Percentiles rank a stretch among this genome's conserved stretches.
Evolutionary conservation across 129 eudicot genomes (phyloP).

Genomic region (Cynara cardunculus): DNA sequence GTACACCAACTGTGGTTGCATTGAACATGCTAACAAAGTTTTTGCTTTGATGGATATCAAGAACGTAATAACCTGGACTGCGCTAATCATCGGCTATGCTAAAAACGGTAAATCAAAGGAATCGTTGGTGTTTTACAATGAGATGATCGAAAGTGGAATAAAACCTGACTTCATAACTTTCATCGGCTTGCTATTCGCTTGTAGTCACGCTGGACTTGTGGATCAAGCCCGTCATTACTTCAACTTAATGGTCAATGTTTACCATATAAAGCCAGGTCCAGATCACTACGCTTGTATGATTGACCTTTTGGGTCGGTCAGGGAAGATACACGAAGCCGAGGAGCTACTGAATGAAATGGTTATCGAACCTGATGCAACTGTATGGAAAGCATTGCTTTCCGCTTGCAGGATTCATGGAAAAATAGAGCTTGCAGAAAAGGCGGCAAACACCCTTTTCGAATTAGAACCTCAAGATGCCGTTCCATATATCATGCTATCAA

Average conservation of each 20-base stretch:
- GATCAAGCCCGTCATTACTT: conserved; percentile 60
- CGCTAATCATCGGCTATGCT: conserved; percentile 73
- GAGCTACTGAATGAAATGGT: conserved; percentile 49
- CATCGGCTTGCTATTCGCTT: conserved; percentile 74
- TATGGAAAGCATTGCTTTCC: conserved; percentile 77
- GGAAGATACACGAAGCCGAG: conserved; percentile 57
- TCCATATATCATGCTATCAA: conserved; percentile 72
- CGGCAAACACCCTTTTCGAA: conserved; percentile 58
- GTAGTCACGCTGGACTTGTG: conserved; percentile 81
- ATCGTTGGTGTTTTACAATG: conserved; percentile 45
- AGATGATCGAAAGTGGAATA: conserved; percentile 53
- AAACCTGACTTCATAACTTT: conserved; percentile 80
- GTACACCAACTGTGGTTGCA: conserved; percentile 72
- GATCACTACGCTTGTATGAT: conserved; percentile 88
- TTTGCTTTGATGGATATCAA: conserved; percentile 48
- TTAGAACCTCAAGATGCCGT: conserved; percentile 65
- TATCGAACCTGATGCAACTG: conserved; percentile 61
- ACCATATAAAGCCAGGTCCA: conserved; percentile 57
- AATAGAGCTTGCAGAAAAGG: conserved; percentile 60
- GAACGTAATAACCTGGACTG: conserved; percentile 75
- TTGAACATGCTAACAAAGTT: conserved; percentile 59
- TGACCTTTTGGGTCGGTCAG: conserved; percentile 73
- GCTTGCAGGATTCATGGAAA: conserved; percentile 64
- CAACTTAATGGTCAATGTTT: conserved; percentile 47
- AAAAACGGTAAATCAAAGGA: conserved; percentile 63